Percentiles rank a stretch among this genome's conserved stretches.
phyloP scores from a whole-genome alignment of 2,329 filamentous ascomycete genomes.

The Fusarium sp. region DNA sequence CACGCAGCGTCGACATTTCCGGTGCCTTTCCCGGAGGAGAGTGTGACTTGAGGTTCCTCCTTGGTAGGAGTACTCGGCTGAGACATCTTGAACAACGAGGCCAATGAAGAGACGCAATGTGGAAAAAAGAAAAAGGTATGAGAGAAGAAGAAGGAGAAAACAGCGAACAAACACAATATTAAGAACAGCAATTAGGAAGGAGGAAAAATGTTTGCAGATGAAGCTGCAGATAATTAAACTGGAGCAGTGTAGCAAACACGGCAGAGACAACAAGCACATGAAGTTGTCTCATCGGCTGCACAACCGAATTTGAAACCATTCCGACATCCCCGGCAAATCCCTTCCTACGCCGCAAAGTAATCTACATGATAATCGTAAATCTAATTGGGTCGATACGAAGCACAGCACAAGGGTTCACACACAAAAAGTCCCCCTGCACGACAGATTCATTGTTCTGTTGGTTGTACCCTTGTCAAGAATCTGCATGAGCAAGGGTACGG shows the following conservation, averaged over 20 bases:
- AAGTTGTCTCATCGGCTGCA: slow-evolving; percentile 4
- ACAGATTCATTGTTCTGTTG: neutral
- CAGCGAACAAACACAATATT: neutral
- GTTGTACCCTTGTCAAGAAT: neutral
- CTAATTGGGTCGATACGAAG: neutral
- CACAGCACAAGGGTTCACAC: neutral
- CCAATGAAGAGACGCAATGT: neutral
- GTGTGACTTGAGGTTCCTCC: slow-evolving; percentile 17
- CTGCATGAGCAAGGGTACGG: neutral
- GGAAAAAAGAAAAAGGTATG: neutral
- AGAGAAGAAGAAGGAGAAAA: neutral
- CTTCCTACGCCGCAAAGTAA: neutral
- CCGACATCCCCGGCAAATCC: neutral
- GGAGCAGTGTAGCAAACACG: neutral
- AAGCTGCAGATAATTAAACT: neutral
- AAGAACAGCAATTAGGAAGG: neutral
- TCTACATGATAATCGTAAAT: neutral
- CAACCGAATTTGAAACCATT: slow-evolving; percentile 3
- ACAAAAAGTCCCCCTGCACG: neutral
- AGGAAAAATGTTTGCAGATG: neutral
- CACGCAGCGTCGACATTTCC: slow-evolving; percentile 58
- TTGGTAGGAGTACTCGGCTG: slow-evolving; percentile 13
- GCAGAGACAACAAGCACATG: neutral
- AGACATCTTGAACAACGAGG: slow-evolving; percentile 16
- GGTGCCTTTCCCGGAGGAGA: neutral